These are phyloP conservation scores for Albizia julibrissin DNA, from an alignment of 306 rosid species.

Conservation along the genomic window DNA sequence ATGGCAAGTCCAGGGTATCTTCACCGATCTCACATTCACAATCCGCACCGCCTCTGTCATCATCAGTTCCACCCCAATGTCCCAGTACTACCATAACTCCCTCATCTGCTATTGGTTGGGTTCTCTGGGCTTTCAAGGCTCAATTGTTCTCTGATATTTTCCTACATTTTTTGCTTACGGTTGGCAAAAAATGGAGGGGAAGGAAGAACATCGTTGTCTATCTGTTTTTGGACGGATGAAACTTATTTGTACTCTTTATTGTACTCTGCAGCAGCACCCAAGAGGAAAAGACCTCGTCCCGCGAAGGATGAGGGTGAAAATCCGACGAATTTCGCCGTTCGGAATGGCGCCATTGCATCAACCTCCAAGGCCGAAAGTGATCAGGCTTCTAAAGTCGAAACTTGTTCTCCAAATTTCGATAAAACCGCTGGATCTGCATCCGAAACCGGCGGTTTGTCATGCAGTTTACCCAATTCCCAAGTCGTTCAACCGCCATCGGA, in stretches of 20 bases:
- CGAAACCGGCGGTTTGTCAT: conserved; percentile 50
- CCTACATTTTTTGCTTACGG: conserved; percentile 16
- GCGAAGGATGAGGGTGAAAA: conserved; percentile 75
- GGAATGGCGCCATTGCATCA: conserved; percentile 59
- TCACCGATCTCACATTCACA: conserved; percentile 77
- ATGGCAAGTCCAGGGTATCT: conserved; percentile 66
- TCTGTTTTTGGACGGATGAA: not conserved
- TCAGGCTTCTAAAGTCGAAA: conserved; percentile 55
- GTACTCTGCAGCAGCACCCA: conserved; percentile 59
- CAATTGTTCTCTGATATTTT: not conserved
- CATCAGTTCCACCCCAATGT: conserved; percentile 56
- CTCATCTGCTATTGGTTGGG: conserved; percentile 75
- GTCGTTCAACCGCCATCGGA: conserved; percentile 35
- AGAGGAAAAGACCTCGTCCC: conserved; percentile 86
- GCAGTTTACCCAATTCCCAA: conserved; percentile 38
- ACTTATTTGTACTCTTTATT: not conserved
- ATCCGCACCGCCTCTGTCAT: conserved; percentile 36
- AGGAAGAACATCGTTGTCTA: not conserved
- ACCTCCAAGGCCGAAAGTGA: conserved; percentile 46
- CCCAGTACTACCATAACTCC: conserved; percentile 54
- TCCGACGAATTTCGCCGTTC: conserved; percentile 40
- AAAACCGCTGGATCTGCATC: conserved; percentile 57
- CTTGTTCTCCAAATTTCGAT: conserved; percentile 48
- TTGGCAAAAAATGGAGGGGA: not conserved
- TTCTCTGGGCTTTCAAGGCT: conserved; percentile 30